A percentile compares a stretch with the other conserved stretches of the same genome.
These are phyloP conservation scores for Mycena kentingensis DNA, from an alignment of 768 basidiomycete species.

Conservation along the genomic window DNA sequence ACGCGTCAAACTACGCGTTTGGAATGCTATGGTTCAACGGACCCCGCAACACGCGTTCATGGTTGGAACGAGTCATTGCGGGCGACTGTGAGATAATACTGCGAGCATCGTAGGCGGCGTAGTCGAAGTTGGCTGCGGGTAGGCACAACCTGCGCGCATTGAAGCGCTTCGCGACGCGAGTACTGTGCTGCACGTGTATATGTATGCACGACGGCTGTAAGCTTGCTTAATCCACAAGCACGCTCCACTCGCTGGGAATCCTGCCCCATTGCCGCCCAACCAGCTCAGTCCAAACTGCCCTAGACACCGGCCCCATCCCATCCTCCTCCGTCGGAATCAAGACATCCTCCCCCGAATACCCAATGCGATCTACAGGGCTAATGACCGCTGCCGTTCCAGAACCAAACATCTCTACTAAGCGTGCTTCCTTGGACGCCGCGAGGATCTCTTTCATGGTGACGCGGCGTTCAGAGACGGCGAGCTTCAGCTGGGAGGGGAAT, in stretches of 20 bases:
- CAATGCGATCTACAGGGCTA: conserved; percentile 70
- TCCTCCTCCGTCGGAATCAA: conserved; percentile 63
- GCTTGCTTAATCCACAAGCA: no score
- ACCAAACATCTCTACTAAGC: conserved; percentile 80
- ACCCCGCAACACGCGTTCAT: no score
- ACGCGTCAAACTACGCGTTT: no score
- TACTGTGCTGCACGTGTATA: no score
- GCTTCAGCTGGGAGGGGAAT: conserved; percentile 57
- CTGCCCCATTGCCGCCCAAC: conserved; percentile 78
- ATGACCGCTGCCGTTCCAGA: conserved; percentile 83
- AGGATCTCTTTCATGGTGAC: conserved; percentile 80
- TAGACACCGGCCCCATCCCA: conserved; percentile 81
- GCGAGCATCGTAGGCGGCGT: no score
- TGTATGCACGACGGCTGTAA: no score
- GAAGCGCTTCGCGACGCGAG: no score
- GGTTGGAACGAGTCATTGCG: no score
- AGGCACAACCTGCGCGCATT: no score
- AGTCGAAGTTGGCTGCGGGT: no score
- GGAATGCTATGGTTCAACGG: no score
- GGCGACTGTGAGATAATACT: no score
- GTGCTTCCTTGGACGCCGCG: conserved; percentile 54
- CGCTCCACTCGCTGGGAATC: conserved; percentile 81
- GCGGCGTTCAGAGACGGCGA: conserved; percentile 66
- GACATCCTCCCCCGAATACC: conserved; percentile 69
- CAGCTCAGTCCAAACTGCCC: conserved; percentile 70